phyloP scores from a whole-genome alignment of 2,329 filamentous ascomycete genomes.

The Pochonia chlamydosporia region DNA sequence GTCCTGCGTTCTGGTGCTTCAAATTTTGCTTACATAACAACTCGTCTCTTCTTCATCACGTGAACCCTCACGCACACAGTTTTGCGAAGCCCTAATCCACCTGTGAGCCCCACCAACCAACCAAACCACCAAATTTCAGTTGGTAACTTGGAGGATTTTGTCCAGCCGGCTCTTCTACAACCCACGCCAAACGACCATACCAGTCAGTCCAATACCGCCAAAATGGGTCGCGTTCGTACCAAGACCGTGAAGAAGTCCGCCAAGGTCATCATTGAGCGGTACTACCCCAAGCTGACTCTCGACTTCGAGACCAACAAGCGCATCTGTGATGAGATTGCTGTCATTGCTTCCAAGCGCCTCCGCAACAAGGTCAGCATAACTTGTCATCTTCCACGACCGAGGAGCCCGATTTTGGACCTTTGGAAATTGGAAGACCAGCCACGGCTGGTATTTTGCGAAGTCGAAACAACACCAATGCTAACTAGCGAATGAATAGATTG shows the following conservation, averaged over 20 bases:
- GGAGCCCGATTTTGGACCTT: conserved; percentile 20
- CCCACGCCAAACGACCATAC: conserved; percentile 28
- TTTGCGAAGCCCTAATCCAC: conserved; percentile 23
- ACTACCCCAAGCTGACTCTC: conserved; percentile 95
- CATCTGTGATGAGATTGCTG: conserved; percentile 99
- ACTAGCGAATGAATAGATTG: conserved; percentile 55
- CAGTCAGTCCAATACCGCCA: conserved; percentile 43
- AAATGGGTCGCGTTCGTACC: conserved; percentile 66
- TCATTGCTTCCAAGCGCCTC: conserved; percentile 98
- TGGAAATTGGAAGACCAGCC: neutral
- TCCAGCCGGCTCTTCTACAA: conserved; percentile 22
- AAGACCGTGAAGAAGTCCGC: conserved; percentile 73
- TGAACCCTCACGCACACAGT: conserved; percentile 14
- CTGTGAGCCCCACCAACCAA: conserved; percentile 14
- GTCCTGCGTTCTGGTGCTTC: too few relatives aligned
- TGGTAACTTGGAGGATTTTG: conserved; percentile 12
- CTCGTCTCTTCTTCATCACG: conserved; percentile 13
- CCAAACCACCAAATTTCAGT: conserved; percentile 23
- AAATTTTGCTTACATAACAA: neutral
- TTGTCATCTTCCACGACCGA: conserved; percentile 8
- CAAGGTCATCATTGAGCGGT: conserved; percentile 99
- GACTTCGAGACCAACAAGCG: conserved; percentile 99
- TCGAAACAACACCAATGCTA: neutral
- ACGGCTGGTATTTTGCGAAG: neutral
- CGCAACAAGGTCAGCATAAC: conserved; percentile 81